phyloP scores from a whole-genome alignment of 1,284 basidiomycete genomes.

The Cutaneotrichosporon daszewskae region DNA sequence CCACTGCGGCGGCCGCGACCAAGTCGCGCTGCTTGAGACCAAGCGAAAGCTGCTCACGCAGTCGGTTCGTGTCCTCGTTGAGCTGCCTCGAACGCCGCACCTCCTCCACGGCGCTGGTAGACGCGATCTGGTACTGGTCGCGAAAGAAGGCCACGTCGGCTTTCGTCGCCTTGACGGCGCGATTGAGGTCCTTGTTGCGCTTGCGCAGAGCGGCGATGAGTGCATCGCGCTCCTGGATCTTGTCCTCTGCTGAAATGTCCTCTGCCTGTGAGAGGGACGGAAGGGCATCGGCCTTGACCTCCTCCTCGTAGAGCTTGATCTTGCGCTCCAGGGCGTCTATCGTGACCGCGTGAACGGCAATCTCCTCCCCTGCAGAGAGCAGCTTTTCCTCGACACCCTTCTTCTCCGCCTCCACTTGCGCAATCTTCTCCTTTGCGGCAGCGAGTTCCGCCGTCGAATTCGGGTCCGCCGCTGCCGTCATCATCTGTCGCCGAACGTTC shows the following conservation, averaged over 20 bases:
- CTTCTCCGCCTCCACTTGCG: background rate
- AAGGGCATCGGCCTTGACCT: background rate
- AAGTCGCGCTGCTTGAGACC: slow-evolving; percentile 39
- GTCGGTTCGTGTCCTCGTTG: no score
- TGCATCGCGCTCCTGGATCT: slow-evolving; percentile 9
- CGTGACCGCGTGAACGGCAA: no score
- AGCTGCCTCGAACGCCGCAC: no score
- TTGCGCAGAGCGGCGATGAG: slow-evolving; percentile 7
- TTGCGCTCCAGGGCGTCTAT: no score
- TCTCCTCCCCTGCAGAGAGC: no score
- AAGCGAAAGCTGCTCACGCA: slow-evolving; percentile 27
- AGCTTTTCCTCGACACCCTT: background rate
- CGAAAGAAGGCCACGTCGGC: slow-evolving; percentile 25
- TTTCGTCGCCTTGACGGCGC: slow-evolving; percentile 3
- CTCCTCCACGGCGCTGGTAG: slow-evolving; percentile 24
- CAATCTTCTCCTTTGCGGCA: background rate
- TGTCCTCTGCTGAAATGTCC: slow-evolving; percentile 1
- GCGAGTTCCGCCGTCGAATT: background rate
- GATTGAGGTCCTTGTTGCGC: slow-evolving; percentile 6
- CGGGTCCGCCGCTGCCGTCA: background rate
- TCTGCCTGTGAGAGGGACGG: no score
- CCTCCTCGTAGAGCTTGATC: background rate
- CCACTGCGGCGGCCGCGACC: slow-evolving; percentile 15
- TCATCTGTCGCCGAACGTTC: no score
- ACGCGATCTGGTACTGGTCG: slow-evolving; percentile 27